Base-by-base conservation (phyloP, 805 yeast species). In the Saccharomycopsis sp. region DNA sequence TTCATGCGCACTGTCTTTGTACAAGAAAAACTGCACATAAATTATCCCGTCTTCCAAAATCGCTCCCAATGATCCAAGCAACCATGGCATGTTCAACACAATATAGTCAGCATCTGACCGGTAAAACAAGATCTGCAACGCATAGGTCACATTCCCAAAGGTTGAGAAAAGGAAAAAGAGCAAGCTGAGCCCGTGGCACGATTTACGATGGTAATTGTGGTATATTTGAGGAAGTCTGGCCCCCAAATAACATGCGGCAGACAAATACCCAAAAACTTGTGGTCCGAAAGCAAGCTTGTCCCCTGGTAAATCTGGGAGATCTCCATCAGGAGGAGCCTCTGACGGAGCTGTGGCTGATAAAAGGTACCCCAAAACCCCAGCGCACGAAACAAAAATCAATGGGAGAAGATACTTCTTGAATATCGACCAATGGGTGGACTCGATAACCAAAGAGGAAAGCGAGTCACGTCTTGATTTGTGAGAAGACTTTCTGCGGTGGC, bases 171-270 rank as follows among this genome's bases (percentile, higher is more conserved):
- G 70, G 72, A 87, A 87, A 71, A 87, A 88, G 55, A 89, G 79
- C 61, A 92, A 80, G 57, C 97, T 86, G 64, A 94, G 84, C 1
- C 98, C 98, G 57, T 82, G 79, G 57, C 91, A 91, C 2, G 96
- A 87, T 65, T 84, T 82, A 63, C 96, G 80, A 52, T 75, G 75
- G 68, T 84, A 81, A 71, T 92, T 92, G 67, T 88, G 95, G 58
- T 80, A 73, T 56, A 92, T 87, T 71, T 92, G 99, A 0, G 99
- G 99, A 29, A 87, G 70, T 63, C 90, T 73, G 2, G 94, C 94
- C 7, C 87, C 81, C 63, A 87, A 75, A 68, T 87, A 87, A 58
- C 87, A 71, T 1, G 74, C 60, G 0, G 95, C 92, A 2, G 89
- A 83, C 3, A 81, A 62, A 70, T 87, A 88, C 3, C 94, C 94